Conservation (phyloP, 352 stramenopile species). For the Pythium aristosporum region DNA sequence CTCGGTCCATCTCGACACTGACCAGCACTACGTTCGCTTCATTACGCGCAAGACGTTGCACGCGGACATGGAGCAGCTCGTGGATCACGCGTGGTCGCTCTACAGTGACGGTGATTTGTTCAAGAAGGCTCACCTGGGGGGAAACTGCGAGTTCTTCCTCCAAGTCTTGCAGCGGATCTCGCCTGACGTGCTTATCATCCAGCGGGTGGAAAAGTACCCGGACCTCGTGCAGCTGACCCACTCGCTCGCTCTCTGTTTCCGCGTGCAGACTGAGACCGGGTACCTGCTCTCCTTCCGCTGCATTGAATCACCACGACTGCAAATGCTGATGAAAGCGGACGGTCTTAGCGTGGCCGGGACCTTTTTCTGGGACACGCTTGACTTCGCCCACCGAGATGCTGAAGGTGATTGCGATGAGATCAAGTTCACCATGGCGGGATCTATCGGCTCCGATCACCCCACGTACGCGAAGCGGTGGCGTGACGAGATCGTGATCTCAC, state of each 20-base stretch:
- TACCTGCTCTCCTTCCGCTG: not conserved
- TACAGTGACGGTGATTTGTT: constrained; percentile 3
- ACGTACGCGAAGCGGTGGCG: not conserved
- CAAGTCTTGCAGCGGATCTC: constrained; percentile 17
- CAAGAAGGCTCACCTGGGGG: not conserved
- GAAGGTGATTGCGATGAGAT: not conserved
- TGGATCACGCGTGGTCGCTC: constrained; percentile 1
- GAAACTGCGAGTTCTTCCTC: constrained; percentile 4
- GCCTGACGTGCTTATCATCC: constrained; percentile 14
- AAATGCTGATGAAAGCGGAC: not conserved
- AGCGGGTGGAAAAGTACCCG: constrained; percentile 13
- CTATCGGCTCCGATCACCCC: not conserved
- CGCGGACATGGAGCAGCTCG: not conserved
- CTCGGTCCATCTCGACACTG: not conserved
- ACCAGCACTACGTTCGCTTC: not conserved
- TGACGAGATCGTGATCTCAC: not conserved
- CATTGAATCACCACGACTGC: not conserved
- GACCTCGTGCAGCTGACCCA: constrained; percentile 9
- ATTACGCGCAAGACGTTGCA: constrained; percentile 2
- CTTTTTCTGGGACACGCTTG: constrained; percentile 23
- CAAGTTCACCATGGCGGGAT: not conserved
- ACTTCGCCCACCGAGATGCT: not conserved
- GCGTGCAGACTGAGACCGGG: constrained; percentile 8
- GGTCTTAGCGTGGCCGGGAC: not conserved
- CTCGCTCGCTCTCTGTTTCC: constrained; percentile 14